Evolutionary conservation across 1,139 yeast species (phyloP).

Genomic region (Saccharomyces uvarum): DNA sequence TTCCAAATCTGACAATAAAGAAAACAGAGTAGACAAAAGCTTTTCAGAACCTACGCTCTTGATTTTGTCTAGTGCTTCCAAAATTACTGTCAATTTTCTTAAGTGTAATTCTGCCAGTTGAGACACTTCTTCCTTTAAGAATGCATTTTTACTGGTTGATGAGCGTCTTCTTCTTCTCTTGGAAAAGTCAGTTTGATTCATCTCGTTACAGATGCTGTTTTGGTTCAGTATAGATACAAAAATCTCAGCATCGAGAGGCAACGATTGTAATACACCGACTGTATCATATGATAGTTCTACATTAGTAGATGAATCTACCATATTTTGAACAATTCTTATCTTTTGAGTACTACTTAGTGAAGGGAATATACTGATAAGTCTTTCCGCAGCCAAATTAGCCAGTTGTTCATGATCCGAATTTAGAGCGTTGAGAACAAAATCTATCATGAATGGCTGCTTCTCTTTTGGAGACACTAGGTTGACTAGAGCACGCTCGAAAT

Average conservation of each 20-base stretch:
- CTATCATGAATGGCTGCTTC: slow-evolving; percentile 47
- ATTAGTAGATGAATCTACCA: slow-evolving; percentile 50
- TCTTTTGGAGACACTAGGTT: slow-evolving; percentile 54
- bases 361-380: slow-evolving; percentile 49
- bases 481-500: slow-evolving; percentile 49
- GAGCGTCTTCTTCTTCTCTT: slow-evolving; percentile 72
- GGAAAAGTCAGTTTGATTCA: slow-evolving; percentile 40
- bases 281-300: slow-evolving; percentile 45
- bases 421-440: slow-evolving; percentile 51
- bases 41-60: slow-evolving; percentile 41
- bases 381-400: slow-evolving; percentile 43
- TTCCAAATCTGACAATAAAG: slow-evolving; percentile 74
- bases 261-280: slow-evolving; percentile 43
- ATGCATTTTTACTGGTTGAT: slow-evolving; percentile 64
- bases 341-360: slow-evolving; percentile 52
- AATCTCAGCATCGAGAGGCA: slow-evolving; percentile 41
- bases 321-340: slow-evolving; percentile 47
- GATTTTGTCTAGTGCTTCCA: slow-evolving; percentile 65
- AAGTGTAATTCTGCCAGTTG: slow-evolving; percentile 71
- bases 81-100: slow-evolving; percentile 65
- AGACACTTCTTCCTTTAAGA: slow-evolving; percentile 64
- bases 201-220: slow-evolving; percentile 39
- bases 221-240: slow-evolving; percentile 42
- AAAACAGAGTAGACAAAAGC: slow-evolving; percentile 53
- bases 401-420: slow-evolving; percentile 45